A percentile compares a stretch with the other conserved stretches of the same genome.
Evolutionary conservation across 179 eudicot genomes (phyloP).

Genomic region (Gypsophila paniculata): DNA sequence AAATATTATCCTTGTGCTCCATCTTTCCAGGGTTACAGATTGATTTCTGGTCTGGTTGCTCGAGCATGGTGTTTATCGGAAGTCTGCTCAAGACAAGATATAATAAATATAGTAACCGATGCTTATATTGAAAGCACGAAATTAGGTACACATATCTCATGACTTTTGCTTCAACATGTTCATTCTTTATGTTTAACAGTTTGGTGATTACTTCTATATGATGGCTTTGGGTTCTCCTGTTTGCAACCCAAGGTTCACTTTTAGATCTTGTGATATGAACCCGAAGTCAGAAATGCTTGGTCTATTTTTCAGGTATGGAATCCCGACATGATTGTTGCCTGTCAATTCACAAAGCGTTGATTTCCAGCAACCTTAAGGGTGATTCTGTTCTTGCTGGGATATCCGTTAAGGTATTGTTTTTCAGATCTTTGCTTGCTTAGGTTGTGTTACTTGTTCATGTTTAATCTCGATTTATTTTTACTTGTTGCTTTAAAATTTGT

Average conservation of each 20-base stretch:
- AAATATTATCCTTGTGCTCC: neutral
- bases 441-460: neutral
- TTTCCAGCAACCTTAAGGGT: conserved; percentile 45
- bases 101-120: conserved; percentile 61
- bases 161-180: neutral
- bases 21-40: conserved; percentile 63
- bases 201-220: neutral
- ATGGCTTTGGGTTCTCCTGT: neutral
- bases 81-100: conserved; percentile 75
- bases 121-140: conserved; percentile 62
- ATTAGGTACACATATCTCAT: conserved; percentile 43
- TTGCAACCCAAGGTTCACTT: neutral
- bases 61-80: conserved; percentile 89
- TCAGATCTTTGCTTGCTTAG: neutral
- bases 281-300: neutral
- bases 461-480: neutral
- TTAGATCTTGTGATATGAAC: neutral
- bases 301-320: conserved; percentile 66
- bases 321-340: conserved; percentile 68
- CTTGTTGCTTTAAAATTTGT: neutral
- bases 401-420: conserved; percentile 48
- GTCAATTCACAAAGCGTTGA: conserved; percentile 54
- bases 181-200: neutral
- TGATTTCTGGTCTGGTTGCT: conserved; percentile 61
- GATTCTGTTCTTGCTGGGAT: conserved; percentile 57